Evolutionary conservation across 768 basidiomycete genomes (phyloP), one percentile per base, ranked within the genome.

Genomic region (Asterophora lycoperdoides): DNA sequence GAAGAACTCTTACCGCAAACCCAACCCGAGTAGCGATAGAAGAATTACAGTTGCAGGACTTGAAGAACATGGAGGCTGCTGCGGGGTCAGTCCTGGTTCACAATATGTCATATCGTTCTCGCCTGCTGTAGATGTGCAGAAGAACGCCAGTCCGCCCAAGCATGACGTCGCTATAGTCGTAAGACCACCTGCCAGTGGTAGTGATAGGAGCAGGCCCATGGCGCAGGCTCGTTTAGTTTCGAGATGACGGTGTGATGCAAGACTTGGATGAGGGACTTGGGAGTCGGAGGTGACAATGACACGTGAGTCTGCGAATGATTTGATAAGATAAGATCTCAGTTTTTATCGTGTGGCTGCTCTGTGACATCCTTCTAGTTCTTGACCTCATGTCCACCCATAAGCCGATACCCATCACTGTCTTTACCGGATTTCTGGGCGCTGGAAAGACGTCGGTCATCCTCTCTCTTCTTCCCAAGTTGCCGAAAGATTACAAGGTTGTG

Each of bases 11-110:
- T 64, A 91, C 93, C 13, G 92, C 93, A 68, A 93, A 96, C 29
- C 94, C 94, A 49, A 97, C 86, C 61, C 94, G 86, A 37, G 94
- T 97, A 0, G 96, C 96, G 58, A 99, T 97, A 0, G 93, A 95
- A 8, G 93, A 95, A 64, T 98, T 97, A 72, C 96, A 99, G 64
- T 98, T 98, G 69, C 95, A 99, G 28, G 89, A 93, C 75, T 96
- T 97, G 79, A 85, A 93, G 72, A 96, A 91, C 81, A 95, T 93
- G 30, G 90, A 93, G 3, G 94, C 93, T 84, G 68, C 59, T 56
- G 55, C 44, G 35, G 37, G 53, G 48, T 52, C 34, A 54, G 49
- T 46, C 19, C 40, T 23, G n/a, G 44, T 43, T 34, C 17, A 32
- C 45, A 11, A 18, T 18, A 39, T 28, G 41, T 30, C 28, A 29